Base-by-base conservation (phyloP, 768 basidiomycete species). In the Leccinum rimulosum region DNA sequence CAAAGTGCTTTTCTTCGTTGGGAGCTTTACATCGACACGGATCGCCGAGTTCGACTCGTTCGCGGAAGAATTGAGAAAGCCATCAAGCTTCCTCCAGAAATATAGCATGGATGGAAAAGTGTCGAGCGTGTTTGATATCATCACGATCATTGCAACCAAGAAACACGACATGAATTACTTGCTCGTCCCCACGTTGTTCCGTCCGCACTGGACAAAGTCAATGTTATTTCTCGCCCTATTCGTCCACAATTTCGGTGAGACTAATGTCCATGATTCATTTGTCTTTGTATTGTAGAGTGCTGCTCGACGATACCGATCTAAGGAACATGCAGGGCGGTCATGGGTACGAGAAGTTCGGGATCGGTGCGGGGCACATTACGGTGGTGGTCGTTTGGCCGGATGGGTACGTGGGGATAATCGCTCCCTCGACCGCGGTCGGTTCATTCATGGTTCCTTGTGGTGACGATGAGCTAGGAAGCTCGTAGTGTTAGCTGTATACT, bases 371-470 rank as follows among this genome's bases (percentile, higher is more conserved):
- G 3, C 66, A 59, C 30, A 68, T 74, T 10, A 71, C 75, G 28
- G 45, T 78, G 5, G 74, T 76, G 19, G 63, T 79, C 9, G 64
- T 78, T 48, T 73, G 40, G 10, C 40, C 40, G 40, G 40, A 43
- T 43, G 40, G 40, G 40, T 43, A 43, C n/a, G 40, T 43, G 77
- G 12, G 76, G 77, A 5, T 76, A 19, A 4, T 43, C 40, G n/a
- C 19, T 19, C n/a, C 40, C 10, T 43, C n/a, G 40, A 43, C 40
- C 40, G 77, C 59, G 75, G 76, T 68, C 43, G 63, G 68, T 1
- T 66, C 68, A 1, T 86, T 88, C 65, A 71, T 80, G 69, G 58
- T 68, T 30, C 40, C 70, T 55, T 52, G 35, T 40, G 40, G n/a
- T 40, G 36, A 38, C 7, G 38, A 15, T 38, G 17, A 7, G 15